Conservation (phyloP, 495 filamentous ascomycete species). For the Thermochaetoides thermophila region DNA sequence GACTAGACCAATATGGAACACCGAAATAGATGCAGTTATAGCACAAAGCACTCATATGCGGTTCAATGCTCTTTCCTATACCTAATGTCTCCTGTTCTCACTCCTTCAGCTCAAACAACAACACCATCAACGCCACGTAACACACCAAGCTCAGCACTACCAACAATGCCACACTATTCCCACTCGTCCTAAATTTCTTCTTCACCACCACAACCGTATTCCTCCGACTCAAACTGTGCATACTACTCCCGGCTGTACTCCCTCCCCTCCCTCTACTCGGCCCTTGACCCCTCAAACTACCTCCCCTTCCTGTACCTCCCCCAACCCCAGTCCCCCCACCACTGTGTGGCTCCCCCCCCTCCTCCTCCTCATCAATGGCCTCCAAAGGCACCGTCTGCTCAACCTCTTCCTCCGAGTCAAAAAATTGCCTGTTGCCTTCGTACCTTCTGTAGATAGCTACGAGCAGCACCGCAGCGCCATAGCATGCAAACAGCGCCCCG, state of each 20-base stretch:
- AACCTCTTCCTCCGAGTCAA: slow-evolving; percentile 39
- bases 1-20: no score
- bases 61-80: no score
- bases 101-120: slow-evolving; percentile 45
- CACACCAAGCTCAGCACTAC: slow-evolving; percentile 68
- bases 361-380: background rate
- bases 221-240: background rate
- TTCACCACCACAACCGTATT: slow-evolving; percentile 19
- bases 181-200: slow-evolving; percentile 81
- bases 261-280: background rate
- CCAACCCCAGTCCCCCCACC: no score
- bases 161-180: slow-evolving; percentile 67
- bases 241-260: background rate
- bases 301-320: slow-evolving; percentile 13
- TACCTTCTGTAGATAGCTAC: slow-evolving; percentile 70
- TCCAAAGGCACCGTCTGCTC: background rate
- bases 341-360: no score
- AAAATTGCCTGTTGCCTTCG: slow-evolving; percentile 88
- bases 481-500: slow-evolving; percentile 81
- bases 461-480: slow-evolving; percentile 69
- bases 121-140: slow-evolving; percentile 62
- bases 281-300: slow-evolving; percentile 24
- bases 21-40: no score
- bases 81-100: no score
- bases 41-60: no score